Conservation (phyloP, 768 basidiomycete genomes). For the Hysterangium stoloniferum region DNA sequence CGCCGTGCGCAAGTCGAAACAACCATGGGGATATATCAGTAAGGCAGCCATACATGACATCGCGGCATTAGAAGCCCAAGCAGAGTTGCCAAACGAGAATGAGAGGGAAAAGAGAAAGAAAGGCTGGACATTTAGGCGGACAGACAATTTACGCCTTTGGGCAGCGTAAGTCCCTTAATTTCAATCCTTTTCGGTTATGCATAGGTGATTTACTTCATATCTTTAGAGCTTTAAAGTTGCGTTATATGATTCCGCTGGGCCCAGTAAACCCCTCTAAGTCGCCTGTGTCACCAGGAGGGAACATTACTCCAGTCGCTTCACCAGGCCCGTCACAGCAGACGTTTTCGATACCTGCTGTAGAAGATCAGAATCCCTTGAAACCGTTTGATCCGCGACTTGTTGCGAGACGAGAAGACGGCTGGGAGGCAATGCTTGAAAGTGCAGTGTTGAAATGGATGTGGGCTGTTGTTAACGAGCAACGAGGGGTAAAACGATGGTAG, state of each 20-base stretch:
- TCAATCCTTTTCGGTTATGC: background rate
- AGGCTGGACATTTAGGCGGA: conserved; percentile 79
- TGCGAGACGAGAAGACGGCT: conserved; percentile 66
- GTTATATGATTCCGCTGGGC: conserved; percentile 67
- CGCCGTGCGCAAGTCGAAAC: conserved; percentile 69
- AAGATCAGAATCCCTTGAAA: conserved; percentile 43
- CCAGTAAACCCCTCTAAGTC: conserved; percentile 22
- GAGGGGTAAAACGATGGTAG: no score
- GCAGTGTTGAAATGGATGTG: conserved; percentile 59
- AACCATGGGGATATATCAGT: conserved; percentile 86
- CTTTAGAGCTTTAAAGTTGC: conserved; percentile 63
- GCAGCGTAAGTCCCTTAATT: conserved; percentile 52
- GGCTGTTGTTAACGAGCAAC: conserved; percentile 58
- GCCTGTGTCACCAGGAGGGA: conserved; percentile 15
- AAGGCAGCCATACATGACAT: conserved; percentile 76
- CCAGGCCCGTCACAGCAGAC: conserved; percentile 24
- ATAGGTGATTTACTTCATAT: background rate
- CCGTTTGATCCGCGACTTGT: conserved; percentile 68
- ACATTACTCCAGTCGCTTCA: conserved; percentile 17
- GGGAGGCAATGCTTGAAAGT: conserved; percentile 72
- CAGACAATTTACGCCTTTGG: conserved; percentile 81
- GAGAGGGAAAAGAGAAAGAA: conserved; percentile 37
- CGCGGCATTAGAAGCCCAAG: conserved; percentile 49
- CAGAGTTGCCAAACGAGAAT: conserved; percentile 27
- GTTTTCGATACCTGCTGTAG: conserved; percentile 21